Base-by-base conservation (phyloP, 805 yeast genomes). In the Geotrichum ghanense region DNA sequence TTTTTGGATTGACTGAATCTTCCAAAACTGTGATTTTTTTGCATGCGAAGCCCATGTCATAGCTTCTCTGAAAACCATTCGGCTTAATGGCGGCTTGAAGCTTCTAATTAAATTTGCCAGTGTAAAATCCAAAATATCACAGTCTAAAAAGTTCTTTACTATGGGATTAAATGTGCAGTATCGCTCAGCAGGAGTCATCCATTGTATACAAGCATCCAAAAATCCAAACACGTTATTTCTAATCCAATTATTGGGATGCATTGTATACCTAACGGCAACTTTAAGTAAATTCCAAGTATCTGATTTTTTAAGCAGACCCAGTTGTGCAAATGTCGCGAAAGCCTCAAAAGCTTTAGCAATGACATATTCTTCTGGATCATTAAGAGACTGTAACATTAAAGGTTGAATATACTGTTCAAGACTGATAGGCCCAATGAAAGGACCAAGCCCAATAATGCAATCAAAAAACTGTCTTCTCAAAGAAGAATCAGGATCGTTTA, bases 321-420 rank as follows among this genome's bases (percentile, higher is more conserved):
- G 61, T 34, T 70, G 73, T 20, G 74, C 69, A 22, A 83, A 62
- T 41, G 76, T 70, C n/a, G 74, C 70, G 50, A 83, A 69, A 1
- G 76, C 72, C 45, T 71, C 72, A 16, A 90, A 59, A 0, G 86
- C 90, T 45, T 76, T 75, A 3, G 83, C 71, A 0, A 83, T 83
- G 3, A 90, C 90, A 37, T 81, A 67, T 54, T 85, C 95, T 56
- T 90, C 95, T 0, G 81, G 76, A 60, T 89, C 97, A 3, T 81
- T 75, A 22, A 89, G 64, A 0, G 95, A 81, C 60, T 92, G 97
- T 1, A 84, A 70, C 50, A 92, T 65, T 19, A 92, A 64, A 0
- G 99, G 98, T 22, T 88, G 65, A 17, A 92, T 76, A 57, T 89
- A 92, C 54, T 87, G 95, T 55, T 90, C 95, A 47, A 92, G 68